A percentile compares a stretch with the other conserved stretches of the same genome.
These are phyloP conservation scores for Curvularia verruculosa DNA, from an alignment of 2,329 filamentous ascomycete genomes.

Conservation along the genomic window DNA sequence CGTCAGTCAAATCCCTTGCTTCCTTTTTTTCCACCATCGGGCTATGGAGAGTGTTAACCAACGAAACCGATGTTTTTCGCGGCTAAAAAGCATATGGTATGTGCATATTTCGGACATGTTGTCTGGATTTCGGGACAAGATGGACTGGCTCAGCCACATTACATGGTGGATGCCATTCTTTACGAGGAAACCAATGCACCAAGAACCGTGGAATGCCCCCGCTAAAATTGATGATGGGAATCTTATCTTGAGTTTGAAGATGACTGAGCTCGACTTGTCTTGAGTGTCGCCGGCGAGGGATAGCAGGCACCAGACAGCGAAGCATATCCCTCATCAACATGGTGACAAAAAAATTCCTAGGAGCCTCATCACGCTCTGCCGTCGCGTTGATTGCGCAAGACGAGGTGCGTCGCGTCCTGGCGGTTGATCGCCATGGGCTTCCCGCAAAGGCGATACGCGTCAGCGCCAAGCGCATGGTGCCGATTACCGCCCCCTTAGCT, in stretches of 20 bases:
- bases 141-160: not conserved
- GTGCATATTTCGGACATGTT: not conserved
- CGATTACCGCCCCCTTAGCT: conserved; percentile 30
- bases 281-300: not conserved
- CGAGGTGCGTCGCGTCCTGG: not conserved
- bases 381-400: not conserved
- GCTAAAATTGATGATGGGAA: not conserved
- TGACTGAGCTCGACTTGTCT: not conserved
- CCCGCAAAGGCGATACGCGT: conserved; percentile 20
- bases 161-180: not conserved
- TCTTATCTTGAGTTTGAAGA: not conserved
- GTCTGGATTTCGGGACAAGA: not conserved
- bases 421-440: conserved; percentile 5
- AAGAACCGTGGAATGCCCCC: not conserved
- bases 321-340: not conserved
- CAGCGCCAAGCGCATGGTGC: conserved; percentile 31
- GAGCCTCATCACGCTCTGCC: not conserved
- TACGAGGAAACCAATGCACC: not conserved
- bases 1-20: not conserved
- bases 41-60: not conserved
- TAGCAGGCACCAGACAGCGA: not conserved
- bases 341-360: not conserved
- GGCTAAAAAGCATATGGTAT: not conserved
- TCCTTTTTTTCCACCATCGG: not conserved
- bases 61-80: not conserved